Evolutionary conservation across 164 flowering plant genomes (phyloP).

Genomic region (Kingdonia uniflora): DNA sequence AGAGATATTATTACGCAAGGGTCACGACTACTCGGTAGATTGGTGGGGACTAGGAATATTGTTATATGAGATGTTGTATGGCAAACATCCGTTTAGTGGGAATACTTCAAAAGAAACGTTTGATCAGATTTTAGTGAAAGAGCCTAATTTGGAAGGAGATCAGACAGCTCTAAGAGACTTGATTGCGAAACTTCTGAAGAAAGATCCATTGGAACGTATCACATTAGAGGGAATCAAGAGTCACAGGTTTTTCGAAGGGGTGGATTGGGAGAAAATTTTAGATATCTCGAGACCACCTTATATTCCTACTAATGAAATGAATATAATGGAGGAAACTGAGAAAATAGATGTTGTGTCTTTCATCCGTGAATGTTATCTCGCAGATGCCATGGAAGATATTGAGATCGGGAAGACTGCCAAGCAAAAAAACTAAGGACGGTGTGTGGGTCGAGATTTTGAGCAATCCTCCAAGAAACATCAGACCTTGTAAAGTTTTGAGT

Average conservation of each 20-base stretch:
- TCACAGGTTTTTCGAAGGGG: conserved; percentile 56
- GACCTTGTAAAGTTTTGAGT: no score
- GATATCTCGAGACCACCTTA: conserved; percentile 57
- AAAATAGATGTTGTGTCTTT: no score
- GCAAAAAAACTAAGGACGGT: no score
- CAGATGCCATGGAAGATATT: no score
- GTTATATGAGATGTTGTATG: conserved; percentile 92
- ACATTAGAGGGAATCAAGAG: conserved; percentile 44
- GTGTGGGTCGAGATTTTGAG: no score
- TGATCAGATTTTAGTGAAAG: conserved; percentile 38
- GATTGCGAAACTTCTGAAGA: conserved; percentile 52
- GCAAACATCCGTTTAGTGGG: conserved; percentile 72
- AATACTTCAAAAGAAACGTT: conserved; percentile 68
- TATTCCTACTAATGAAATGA: conserved; percentile 30
- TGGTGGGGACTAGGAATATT: conserved; percentile 91
- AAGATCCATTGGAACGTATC: conserved; percentile 55
- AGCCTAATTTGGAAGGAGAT: conserved; percentile 58
- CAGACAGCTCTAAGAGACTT: conserved; percentile 62
- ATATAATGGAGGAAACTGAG: no score
- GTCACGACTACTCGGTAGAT: conserved; percentile 80
- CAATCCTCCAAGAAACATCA: no score
- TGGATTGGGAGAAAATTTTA: conserved; percentile 49
- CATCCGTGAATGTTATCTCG: no score
- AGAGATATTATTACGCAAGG: conserved; percentile 59
- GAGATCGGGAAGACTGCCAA: no score